Conservation (phyloP, 148 eudicot genomes). For the Dianthus caryophyllus region DNA sequence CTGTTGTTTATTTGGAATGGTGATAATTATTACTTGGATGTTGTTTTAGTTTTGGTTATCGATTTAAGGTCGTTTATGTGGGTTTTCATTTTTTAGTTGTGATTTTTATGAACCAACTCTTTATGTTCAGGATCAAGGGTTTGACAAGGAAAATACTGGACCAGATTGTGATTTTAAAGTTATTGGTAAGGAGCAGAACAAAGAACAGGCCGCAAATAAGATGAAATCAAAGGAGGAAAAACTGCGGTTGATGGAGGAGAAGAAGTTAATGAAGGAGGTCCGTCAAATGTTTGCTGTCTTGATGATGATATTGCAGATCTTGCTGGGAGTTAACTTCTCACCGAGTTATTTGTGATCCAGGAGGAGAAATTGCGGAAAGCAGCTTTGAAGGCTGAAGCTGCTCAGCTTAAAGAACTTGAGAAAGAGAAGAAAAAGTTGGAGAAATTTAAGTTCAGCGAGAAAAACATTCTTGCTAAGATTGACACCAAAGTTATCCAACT, state of each 20-base stretch:
- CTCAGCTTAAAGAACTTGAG: conserved; percentile 48
- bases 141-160: conserved; percentile 31
- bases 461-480: conserved; percentile 64
- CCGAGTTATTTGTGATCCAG: conserved; percentile 31
- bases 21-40: not conserved
- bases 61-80: not conserved
- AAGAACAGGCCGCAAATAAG: conserved; percentile 30
- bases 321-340: conserved; percentile 8
- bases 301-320: conserved; percentile 8
- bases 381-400: conserved; percentile 76
- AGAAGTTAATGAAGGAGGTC: conserved; percentile 63
- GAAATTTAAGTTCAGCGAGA: conserved; percentile 68
- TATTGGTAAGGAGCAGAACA: conserved; percentile 27
- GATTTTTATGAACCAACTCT: no score
- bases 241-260: conserved; percentile 50
- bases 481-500: conserved; percentile 66
- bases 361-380: conserved; percentile 66
- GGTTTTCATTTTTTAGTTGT: not conserved
- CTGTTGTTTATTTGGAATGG: not conserved
- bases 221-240: conserved; percentile 56
- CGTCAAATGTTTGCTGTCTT: conserved; percentile 21
- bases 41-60: not conserved
- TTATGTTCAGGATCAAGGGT: conserved; percentile 29
- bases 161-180: conserved; percentile 25
- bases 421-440: conserved; percentile 77